Evolutionary conservation across 1,284 basidiomycete genomes (phyloP), one percentile per base, ranked within the genome.

Genomic region (Cryptococcus sp.): DNA sequence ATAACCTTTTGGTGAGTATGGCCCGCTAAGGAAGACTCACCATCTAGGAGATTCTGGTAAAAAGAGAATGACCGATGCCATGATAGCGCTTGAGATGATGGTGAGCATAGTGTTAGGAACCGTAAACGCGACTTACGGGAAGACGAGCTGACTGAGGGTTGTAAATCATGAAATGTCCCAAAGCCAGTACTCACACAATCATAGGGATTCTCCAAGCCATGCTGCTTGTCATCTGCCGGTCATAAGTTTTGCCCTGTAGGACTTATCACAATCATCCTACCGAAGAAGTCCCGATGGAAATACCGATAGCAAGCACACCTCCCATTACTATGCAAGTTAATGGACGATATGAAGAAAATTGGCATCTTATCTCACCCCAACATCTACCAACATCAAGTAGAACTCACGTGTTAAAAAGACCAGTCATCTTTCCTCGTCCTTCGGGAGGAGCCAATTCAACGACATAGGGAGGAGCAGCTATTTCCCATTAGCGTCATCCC

Each of bases 1-100:
- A 62, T 15, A 66, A 57, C 64, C 63, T 64, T 37, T 11, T 10
- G 2, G 2, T 10, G 38, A 10, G 38, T 10, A 10, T 10, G 10
- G 13, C 3, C 33, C 15, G n/a, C 15, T 37, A 43, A 11, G 46
- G 4, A 5, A 11, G 14, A 58, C 61, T 55, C 41, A 58, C 63
- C 64, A 66, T 53, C 64, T 47, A 4, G 64, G 64, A 4, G 60
- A 62, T 38, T 66, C 64, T 3, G 62, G 64, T 4, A 64, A 42
- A 23, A 66, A 64, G 15, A 56, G 37, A 3, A 59, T 49, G 6
- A 55, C 48, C 34, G 49, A 46, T 11, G 50, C 56, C 50, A 66
- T 56, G 37, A 60, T 57, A 2, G 36, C 8, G 2, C 64, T 66
- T 13, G 11, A 31, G 44, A 30, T n/a, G 1, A 10, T 41, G 2